These are phyloP conservation scores for Ophiocordyceps camponoti-rufipedis DNA, from an alignment of 2,329 filamentous ascomycete genomes.

Conservation along the genomic window DNA sequence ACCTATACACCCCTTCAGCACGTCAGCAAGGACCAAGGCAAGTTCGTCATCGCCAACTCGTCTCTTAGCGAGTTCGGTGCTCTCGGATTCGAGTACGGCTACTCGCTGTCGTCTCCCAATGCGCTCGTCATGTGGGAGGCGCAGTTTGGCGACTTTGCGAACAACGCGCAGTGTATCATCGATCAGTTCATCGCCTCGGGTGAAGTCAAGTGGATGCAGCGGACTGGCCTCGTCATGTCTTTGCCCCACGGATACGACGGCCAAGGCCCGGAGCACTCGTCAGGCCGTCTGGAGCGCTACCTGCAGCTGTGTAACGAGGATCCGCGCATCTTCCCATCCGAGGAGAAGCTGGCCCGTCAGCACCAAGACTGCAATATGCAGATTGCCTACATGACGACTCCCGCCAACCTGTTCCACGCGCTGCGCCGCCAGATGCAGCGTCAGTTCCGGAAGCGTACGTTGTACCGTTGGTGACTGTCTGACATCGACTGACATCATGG, in stretches of 20 bases:
- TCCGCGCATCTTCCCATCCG: constrained; percentile 73
- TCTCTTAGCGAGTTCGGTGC: constrained; percentile 54
- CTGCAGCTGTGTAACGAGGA: constrained; percentile 96
- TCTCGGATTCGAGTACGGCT: constrained; percentile 96
- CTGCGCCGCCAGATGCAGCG: constrained; percentile 95
- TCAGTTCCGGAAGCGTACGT: constrained; percentile 96
- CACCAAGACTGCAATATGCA: constrained; percentile 99
- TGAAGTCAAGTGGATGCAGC: constrained; percentile 97
- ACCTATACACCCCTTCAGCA: constrained; percentile 89
- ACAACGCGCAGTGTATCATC: constrained; percentile 97
- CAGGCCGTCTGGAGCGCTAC: constrained; percentile 91
- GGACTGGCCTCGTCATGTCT: constrained; percentile 89
- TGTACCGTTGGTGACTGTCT: not conserved
- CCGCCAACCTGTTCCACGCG: constrained; percentile 90
- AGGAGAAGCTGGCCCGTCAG: constrained; percentile 83
- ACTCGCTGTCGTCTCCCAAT: constrained; percentile 91
- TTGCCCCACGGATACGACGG: constrained; percentile 96
- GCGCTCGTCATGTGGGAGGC: constrained; percentile 99
- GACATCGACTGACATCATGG: not conserved
- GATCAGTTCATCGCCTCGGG: constrained; percentile 97
- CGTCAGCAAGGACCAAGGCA: constrained; percentile 77
- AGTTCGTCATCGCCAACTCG: constrained; percentile 94
- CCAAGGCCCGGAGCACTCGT: constrained; percentile 96
- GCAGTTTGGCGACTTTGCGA: constrained; percentile 98
- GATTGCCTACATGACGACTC: constrained; percentile 92